phyloP scores from a whole-genome alignment of 495 filamentous ascomycete genomes.

The Neurospora sp. region DNA sequence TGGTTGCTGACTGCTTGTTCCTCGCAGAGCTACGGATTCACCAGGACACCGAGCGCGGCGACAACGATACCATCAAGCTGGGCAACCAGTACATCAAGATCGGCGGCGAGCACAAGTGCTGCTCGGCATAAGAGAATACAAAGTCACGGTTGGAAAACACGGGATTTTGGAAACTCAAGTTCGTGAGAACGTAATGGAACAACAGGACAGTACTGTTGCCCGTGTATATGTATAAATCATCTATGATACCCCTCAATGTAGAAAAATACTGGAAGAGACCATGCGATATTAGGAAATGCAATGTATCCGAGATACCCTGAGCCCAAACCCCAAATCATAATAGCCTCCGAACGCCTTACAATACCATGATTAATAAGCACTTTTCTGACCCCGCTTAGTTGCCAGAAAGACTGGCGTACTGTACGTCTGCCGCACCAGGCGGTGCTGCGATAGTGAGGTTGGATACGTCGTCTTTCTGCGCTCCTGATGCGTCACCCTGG shows the following conservation, averaged over 20 bases:
- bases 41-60: slow-evolving; percentile 78
- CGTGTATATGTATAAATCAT: slow-evolving; percentile 16
- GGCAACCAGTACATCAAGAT: slow-evolving; percentile 32
- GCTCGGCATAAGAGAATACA: slow-evolving; percentile 21
- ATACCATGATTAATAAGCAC: slow-evolving; percentile 29
- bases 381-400: slow-evolving; percentile 39
- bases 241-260: slow-evolving; percentile 27
- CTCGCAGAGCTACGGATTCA: slow-evolving; percentile 72
- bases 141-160: background rate
- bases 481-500: slow-evolving; percentile 6
- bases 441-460: slow-evolving; percentile 60
- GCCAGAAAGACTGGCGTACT: slow-evolving; percentile 78
- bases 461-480: slow-evolving; percentile 34
- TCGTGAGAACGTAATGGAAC: background rate
- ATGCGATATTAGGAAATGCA: slow-evolving; percentile 9
- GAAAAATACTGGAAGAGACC: slow-evolving; percentile 3
- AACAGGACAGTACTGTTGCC: slow-evolving; percentile 12
- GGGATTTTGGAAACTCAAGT: background rate
- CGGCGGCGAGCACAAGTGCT: slow-evolving; percentile 36
- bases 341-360: slow-evolving; percentile 32
- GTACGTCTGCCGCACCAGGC: slow-evolving; percentile 68
- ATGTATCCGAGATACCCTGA: slow-evolving; percentile 6
- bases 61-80: slow-evolving; percentile 78
- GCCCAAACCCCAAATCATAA: slow-evolving; percentile 24
- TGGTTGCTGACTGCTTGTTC: background rate